Conservation (phyloP, 805 yeast genomes). For the Grigorovia jiainica region DNA sequence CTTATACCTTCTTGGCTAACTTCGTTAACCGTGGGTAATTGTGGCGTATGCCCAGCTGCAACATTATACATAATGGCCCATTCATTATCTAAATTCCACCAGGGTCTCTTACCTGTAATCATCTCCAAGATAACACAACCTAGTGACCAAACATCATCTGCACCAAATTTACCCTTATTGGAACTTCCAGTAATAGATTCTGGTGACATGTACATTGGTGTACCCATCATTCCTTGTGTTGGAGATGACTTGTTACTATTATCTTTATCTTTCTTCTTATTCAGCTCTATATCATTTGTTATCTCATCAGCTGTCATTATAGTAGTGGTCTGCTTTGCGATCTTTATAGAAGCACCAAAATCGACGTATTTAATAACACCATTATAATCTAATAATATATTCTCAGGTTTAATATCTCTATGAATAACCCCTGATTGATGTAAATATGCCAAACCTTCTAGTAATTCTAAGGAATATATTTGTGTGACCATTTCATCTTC, state of each 20-base stretch:
- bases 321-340: conserved; percentile 38
- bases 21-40: conserved; percentile 70
- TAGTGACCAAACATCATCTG: conserved; percentile 84
- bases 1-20: conserved; percentile 70
- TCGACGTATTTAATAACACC: conserved; percentile 94
- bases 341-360: conserved; percentile 94
- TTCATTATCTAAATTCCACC: conserved; percentile 93
- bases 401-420: conserved; percentile 94
- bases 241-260: neutral
- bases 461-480: conserved; percentile 81
- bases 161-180: conserved; percentile 30
- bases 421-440: conserved; percentile 94
- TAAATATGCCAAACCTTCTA: conserved; percentile 89
- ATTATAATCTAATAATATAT: conserved; percentile 78
- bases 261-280: conserved; percentile 16
- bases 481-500: conserved; percentile 92
- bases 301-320: conserved; percentile 31
- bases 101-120: conserved; percentile 96
- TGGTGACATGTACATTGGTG: conserved; percentile 99
- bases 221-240: conserved; percentile 51
- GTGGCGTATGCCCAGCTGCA: conserved; percentile 90
- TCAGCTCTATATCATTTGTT: conserved; percentile 1
- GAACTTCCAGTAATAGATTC: conserved; percentile 81
- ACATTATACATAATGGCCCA: conserved; percentile 99
- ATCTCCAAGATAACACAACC: conserved; percentile 95